phyloP scores from a whole-genome alignment of 768 basidiomycete genomes.

The Russula emetica region DNA sequence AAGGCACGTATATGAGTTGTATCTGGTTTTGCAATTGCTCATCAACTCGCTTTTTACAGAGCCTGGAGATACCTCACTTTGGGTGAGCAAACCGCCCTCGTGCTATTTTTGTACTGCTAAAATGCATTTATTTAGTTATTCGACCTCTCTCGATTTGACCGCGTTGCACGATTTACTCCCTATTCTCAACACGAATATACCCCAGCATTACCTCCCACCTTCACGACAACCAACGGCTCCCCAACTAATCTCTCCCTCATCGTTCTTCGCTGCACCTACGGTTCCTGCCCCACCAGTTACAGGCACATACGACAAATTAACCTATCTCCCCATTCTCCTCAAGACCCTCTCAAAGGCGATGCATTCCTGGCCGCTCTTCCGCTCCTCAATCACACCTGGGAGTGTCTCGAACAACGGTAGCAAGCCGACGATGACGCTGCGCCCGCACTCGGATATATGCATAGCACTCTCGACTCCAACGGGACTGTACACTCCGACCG shows the following conservation, averaged over 20 bases:
- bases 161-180: constrained; percentile 60
- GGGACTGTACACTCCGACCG: constrained; percentile 78
- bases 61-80: constrained; percentile 82
- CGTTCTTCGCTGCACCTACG: constrained; percentile 40
- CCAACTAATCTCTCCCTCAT: constrained; percentile 38
- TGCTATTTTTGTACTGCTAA: background rate
- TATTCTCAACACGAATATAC: constrained; percentile 63
- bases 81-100: constrained; percentile 44
- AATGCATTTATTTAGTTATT: constrained; percentile 48
- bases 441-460: constrained; percentile 68
- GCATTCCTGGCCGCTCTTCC: constrained; percentile 81
- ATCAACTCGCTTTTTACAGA: constrained; percentile 41
- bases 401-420: constrained; percentile 1
- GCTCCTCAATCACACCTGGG: constrained; percentile 60
- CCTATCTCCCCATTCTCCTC: constrained; percentile 78
- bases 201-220: constrained; percentile 46
- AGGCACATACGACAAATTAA: constrained; percentile 60
- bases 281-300: constrained; percentile 45
- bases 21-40: background rate
- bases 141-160: constrained; percentile 72
- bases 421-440: constrained; percentile 69
- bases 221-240: constrained; percentile 39
- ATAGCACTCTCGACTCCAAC: constrained; percentile 77
- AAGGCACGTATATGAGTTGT: constrained; percentile 45
- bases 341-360: constrained; percentile 79